These are phyloP conservation scores for Beauveria bassiana DNA, from an alignment of 2,329 filamentous ascomycete genomes.

Conservation along the genomic window DNA sequence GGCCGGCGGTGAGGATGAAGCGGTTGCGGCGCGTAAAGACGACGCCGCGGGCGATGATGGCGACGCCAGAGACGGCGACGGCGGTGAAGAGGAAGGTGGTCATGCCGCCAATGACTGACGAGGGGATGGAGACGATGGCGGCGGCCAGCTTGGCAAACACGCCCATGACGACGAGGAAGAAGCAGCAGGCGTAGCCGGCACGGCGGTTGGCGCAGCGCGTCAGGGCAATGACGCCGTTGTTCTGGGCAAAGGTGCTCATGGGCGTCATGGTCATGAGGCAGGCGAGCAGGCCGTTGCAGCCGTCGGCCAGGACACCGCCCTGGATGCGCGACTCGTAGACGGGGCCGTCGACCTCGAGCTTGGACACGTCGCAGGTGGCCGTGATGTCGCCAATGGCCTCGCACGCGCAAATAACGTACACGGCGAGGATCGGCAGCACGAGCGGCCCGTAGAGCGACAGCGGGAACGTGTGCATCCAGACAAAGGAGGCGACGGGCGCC, in stretches of 20 bases:
- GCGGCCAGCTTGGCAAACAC: slow-evolving; percentile 79
- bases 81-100: slow-evolving; percentile 74
- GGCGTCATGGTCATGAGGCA: slow-evolving; percentile 73
- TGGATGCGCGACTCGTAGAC: slow-evolving; percentile 71
- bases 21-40: slow-evolving; percentile 72
- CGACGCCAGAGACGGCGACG: slow-evolving; percentile 69
- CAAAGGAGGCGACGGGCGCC: slow-evolving; percentile 64
- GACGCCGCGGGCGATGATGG: slow-evolving; percentile 62
- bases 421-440: slow-evolving; percentile 61
- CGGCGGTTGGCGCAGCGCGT: slow-evolving; percentile 75
- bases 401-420: slow-evolving; percentile 67
- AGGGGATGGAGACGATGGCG: slow-evolving; percentile 67
- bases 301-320: slow-evolving; percentile 71
- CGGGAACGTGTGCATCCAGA: slow-evolving; percentile 73
- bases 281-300: slow-evolving; percentile 65
- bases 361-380: slow-evolving; percentile 73
- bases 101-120: slow-evolving; percentile 60
- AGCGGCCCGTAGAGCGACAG: slow-evolving; percentile 65
- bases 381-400: slow-evolving; percentile 77
- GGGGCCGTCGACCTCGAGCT: slow-evolving; percentile 63
- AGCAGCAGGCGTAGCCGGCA: slow-evolving; percentile 69
- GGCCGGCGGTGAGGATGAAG: slow-evolving; percentile 70
- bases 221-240: slow-evolving; percentile 77
- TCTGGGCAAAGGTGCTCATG: slow-evolving; percentile 75
- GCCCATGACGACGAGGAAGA: slow-evolving; percentile 74